Conservation (phyloP, 2,329 filamentous ascomycete species). For the Cladosporium sp. region DNA sequence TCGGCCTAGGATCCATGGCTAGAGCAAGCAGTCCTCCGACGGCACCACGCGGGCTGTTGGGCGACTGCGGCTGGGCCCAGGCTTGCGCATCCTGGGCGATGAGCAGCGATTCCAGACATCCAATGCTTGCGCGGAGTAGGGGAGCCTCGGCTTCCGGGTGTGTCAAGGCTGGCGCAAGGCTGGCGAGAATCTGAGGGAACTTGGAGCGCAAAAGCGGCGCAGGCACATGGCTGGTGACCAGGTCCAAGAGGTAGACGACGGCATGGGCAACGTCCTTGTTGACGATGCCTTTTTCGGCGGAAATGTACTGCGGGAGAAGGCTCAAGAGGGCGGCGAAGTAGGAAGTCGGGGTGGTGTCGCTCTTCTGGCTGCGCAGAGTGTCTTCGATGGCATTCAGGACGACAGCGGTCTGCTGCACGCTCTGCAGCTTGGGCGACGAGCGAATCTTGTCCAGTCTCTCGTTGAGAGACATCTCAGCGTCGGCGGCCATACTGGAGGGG, state of each 20-base stretch:
- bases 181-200: constrained; percentile 88
- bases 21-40: constrained; percentile 83
- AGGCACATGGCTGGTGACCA: constrained; percentile 82
- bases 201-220: constrained; percentile 87
- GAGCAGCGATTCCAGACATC: constrained; percentile 88
- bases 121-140: constrained; percentile 82
- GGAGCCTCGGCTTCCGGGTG: constrained; percentile 82
- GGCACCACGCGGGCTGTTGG: constrained; percentile 82
- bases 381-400: constrained; percentile 91
- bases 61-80: constrained; percentile 82
- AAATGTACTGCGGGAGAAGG: constrained; percentile 75
- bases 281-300: constrained; percentile 60
- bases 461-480: constrained; percentile 60
- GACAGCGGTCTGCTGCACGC: constrained; percentile 85
- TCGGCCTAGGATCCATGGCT: constrained; percentile 82
- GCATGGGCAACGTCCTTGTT: constrained; percentile 83
- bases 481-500: constrained; percentile 15
- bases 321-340: constrained; percentile 96
- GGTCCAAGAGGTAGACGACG: constrained; percentile 92
- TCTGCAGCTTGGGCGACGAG: constrained; percentile 86
- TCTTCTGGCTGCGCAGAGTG: constrained; percentile 84
- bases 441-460: constrained; percentile 98
- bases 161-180: constrained; percentile 80
- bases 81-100: constrained; percentile 82
- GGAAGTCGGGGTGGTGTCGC: constrained; percentile 78